Percentiles rank a stretch among this genome's conserved stretches.
These are phyloP conservation scores for Kodamaea sagamina DNA, from an alignment of 805 yeast genomes.

Conservation along the genomic window DNA sequence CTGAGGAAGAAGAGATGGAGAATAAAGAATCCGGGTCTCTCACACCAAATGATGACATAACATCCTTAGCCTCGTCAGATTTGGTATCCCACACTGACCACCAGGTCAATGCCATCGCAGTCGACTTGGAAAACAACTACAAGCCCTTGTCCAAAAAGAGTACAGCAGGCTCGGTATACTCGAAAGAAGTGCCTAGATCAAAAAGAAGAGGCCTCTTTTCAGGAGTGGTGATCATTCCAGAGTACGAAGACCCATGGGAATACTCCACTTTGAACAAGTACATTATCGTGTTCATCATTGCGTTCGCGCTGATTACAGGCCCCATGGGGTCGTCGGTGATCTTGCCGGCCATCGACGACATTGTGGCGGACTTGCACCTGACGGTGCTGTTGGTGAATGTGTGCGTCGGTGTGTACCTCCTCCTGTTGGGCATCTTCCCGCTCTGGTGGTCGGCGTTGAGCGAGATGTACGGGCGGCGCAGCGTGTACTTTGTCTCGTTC, in stretches of 20 bases:
- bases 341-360: conserved; percentile 71
- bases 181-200: conserved; percentile 30
- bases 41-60: not conserved
- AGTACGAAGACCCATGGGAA: conserved; percentile 69
- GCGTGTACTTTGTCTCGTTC: conserved; percentile 71
- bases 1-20: not conserved
- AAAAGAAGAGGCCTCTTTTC: conserved; percentile 64
- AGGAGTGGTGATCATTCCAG: conserved; percentile 57
- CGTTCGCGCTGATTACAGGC: conserved; percentile 74
- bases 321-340: conserved; percentile 89
- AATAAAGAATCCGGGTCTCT: not conserved
- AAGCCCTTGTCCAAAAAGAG: not conserved
- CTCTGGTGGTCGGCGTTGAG: conserved; percentile 87
- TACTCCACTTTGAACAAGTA: conserved; percentile 54
- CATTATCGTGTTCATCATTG: conserved; percentile 63
- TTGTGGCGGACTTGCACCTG: conserved; percentile 57
- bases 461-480: conserved; percentile 73
- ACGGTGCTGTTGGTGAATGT: conserved; percentile 64
- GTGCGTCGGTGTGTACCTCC: conserved; percentile 75
- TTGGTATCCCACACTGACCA: conserved; percentile 5
- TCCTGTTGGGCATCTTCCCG: conserved; percentile 78
- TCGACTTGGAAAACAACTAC: not conserved
- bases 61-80: conserved; percentile 7
- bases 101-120: conserved; percentile 5
- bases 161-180: conserved; percentile 1